Evolutionary conservation across 768 basidiomycete species (phyloP).

Genomic region (Pleurotus giganteus): DNA sequence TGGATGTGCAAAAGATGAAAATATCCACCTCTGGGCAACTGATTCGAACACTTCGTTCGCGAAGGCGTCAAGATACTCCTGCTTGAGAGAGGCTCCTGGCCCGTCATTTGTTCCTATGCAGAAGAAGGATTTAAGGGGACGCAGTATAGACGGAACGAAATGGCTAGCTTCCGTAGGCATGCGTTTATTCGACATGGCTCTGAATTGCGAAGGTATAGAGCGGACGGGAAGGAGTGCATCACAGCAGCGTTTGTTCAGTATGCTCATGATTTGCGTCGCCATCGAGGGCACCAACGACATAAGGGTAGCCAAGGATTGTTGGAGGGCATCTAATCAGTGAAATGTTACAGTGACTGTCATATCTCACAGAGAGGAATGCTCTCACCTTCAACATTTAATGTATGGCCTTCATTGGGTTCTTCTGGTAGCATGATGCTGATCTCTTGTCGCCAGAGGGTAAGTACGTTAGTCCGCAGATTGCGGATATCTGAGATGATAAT

Average conservation of each 20-base stretch:
- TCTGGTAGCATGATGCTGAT: slow-evolving; percentile 63
- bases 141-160: slow-evolving; percentile 79
- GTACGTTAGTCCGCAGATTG: slow-evolving; percentile 48
- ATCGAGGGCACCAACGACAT: slow-evolving; percentile 53
- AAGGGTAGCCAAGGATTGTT: slow-evolving; percentile 47
- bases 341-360: not conserved
- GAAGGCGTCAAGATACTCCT: slow-evolving; percentile 47
- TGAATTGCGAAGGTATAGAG: slow-evolving; percentile 87
- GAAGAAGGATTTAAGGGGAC: slow-evolving; percentile 77
- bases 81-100: slow-evolving; percentile 56
- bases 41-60: slow-evolving; percentile 67
- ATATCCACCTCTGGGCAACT: slow-evolving; percentile 61
- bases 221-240: slow-evolving; percentile 84
- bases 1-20: not conserved
- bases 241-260: slow-evolving; percentile 78
- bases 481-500: slow-evolving; percentile 69
- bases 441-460: slow-evolving; percentile 66
- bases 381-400: slow-evolving; percentile 50
- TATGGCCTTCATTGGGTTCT: slow-evolving; percentile 26
- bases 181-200: slow-evolving; percentile 77
- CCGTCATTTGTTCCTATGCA: slow-evolving; percentile 56
- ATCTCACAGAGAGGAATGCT: too few relatives aligned
- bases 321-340: slow-evolving; percentile 47
- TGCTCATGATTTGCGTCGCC: slow-evolving; percentile 60
- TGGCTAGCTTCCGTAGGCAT: slow-evolving; percentile 79